Percentiles rank a stretch among this genome's conserved stretches.
phyloP scores from a whole-genome alignment of 2,329 filamentous ascomycete genomes.

The Hypoxylon sp. region DNA sequence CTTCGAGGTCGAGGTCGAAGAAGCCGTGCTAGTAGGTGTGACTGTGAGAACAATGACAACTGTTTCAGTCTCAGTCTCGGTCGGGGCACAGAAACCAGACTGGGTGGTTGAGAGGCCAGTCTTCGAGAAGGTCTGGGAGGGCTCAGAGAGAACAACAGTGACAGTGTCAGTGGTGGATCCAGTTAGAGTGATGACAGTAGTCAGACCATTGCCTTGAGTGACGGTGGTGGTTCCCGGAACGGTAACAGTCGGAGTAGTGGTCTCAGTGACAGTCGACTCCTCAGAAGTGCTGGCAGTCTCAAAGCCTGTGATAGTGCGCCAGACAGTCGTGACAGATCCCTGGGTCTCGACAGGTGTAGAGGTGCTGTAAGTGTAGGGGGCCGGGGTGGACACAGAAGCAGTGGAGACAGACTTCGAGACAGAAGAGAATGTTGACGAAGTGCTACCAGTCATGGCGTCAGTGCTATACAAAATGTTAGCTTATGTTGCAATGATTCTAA shows the following conservation, averaged over 20 bases:
- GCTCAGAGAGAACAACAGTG: slow-evolving; percentile 4
- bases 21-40: no score
- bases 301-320: no score
- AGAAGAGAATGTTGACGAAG: not conserved
- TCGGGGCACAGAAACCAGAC: slow-evolving; percentile 9
- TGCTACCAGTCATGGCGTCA: slow-evolving; percentile 9
- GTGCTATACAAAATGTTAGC: slow-evolving; percentile 18
- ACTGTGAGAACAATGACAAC: no score
- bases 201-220: not conserved
- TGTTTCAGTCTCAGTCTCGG: slow-evolving; percentile 27
- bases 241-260: slow-evolving; percentile 15
- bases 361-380: no score
- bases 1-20: no score
- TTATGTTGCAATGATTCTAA: no score
- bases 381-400: not conserved
- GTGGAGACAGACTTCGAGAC: not conserved
- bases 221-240: slow-evolving; percentile 16
- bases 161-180: not conserved
- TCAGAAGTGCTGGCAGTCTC: slow-evolving; percentile 7
- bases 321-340: no score
- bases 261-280: no score
- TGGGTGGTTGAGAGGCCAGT: no score
- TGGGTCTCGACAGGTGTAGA: no score
- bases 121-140: no score
- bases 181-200: slow-evolving; percentile 2